Conservation (phyloP, 2,329 filamentous ascomycete genomes). For the Botrytis deweyae region DNA sequence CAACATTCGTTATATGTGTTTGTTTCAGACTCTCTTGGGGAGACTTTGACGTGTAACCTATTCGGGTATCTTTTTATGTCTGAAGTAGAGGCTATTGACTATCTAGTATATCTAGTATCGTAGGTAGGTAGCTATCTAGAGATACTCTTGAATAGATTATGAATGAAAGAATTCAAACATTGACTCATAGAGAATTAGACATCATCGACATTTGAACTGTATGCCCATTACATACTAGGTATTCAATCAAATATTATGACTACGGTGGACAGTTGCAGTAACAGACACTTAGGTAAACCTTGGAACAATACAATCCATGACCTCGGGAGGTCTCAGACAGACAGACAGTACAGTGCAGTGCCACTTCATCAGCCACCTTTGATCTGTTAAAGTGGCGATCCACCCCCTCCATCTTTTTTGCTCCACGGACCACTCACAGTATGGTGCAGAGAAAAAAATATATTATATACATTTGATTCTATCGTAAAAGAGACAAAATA, state of each 20-base stretch:
- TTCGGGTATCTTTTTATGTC: neutral
- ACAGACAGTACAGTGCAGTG: neutral
- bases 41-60: neutral
- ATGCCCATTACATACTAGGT: too few relatives aligned
- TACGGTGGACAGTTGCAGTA: too few relatives aligned
- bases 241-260: too few relatives aligned
- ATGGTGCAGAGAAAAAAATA: slow-evolving; percentile 2
- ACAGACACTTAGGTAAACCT: too few relatives aligned
- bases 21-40: neutral
- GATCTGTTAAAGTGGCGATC: slow-evolving; percentile 9
- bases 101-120: too few relatives aligned
- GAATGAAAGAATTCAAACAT: neutral
- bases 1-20: neutral
- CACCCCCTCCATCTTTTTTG: neutral
- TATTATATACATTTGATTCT: neutral
- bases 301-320: too few relatives aligned
- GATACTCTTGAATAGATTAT: neutral
- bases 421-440: neutral
- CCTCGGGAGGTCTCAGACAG: neutral
- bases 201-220: too few relatives aligned
- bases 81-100: neutral
- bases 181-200: too few relatives aligned
- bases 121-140: too few relatives aligned
- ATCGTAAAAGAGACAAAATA: too few relatives aligned
- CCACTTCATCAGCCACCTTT: neutral